Percentiles rank a stretch among this genome's conserved stretches.
These are phyloP conservation scores for Diutina neorugosa DNA, from an alignment of 1,139 yeast species.

Conservation along the genomic window DNA sequence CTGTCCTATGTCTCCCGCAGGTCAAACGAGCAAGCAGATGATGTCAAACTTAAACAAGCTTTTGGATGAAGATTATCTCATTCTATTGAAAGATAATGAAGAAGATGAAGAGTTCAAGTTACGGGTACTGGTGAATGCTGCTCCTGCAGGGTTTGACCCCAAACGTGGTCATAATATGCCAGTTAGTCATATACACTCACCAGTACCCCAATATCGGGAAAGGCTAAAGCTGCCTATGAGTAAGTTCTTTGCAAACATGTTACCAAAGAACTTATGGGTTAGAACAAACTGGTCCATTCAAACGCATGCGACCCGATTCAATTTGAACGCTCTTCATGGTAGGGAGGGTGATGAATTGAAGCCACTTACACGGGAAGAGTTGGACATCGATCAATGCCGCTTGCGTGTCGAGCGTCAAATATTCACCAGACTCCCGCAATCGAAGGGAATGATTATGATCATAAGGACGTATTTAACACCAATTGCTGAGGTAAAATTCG, in stretches of 20 bases:
- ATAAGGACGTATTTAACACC: slow-evolving; percentile 32
- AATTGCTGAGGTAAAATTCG: slow-evolving; percentile 19
- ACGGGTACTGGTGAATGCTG: slow-evolving; percentile 25
- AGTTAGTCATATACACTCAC: slow-evolving; percentile 26
- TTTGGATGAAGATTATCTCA: slow-evolving; percentile 29
- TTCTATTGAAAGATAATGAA: slow-evolving; percentile 26
- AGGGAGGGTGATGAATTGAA: slow-evolving; percentile 18
- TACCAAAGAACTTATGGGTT: slow-evolving; percentile 27
- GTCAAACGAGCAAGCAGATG: slow-evolving; percentile 12
- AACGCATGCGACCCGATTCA: slow-evolving; percentile 18
- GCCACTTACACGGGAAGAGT: slow-evolving; percentile 15
- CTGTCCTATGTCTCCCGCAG: slow-evolving; percentile 14
- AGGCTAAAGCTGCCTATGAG: slow-evolving; percentile 25
- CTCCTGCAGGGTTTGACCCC: slow-evolving; percentile 35
- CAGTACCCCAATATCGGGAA: slow-evolving; percentile 28
- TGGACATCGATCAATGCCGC: slow-evolving; percentile 26
- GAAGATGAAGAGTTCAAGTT: slow-evolving; percentile 22
- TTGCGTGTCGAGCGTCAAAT: slow-evolving; percentile 31
- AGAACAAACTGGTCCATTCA: slow-evolving; percentile 33
- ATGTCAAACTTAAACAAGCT: slow-evolving; percentile 16
- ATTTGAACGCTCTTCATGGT: slow-evolving; percentile 21
- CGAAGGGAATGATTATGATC: slow-evolving; percentile 28
- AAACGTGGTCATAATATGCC: slow-evolving; percentile 20
- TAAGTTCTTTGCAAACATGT: slow-evolving; percentile 24
- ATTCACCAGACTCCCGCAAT: slow-evolving; percentile 26